phyloP scores from a whole-genome alignment of 169 alveolate genomes.

The Ophryocystis elektroscirrha region DNA sequence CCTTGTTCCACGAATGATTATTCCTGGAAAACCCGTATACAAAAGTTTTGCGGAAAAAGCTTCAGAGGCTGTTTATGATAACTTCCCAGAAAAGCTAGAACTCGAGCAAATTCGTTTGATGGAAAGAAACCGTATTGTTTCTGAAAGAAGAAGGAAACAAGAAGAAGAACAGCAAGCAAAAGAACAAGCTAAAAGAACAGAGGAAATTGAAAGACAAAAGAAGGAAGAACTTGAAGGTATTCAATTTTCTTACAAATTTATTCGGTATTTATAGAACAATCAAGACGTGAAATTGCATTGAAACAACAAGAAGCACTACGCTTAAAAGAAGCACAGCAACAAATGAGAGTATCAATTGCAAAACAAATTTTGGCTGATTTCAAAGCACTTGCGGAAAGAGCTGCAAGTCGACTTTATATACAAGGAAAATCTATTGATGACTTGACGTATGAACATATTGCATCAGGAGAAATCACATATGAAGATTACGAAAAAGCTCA shows the following conservation, averaged over 20 bases:
- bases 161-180: slow-evolving; percentile 27
- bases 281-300: slow-evolving; percentile 47
- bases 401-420: slow-evolving; percentile 32
- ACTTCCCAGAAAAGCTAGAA: background rate
- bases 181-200: slow-evolving; percentile 18
- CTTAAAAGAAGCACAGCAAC: slow-evolving; percentile 29
- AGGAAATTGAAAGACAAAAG: slow-evolving; percentile 3
- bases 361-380: slow-evolving; percentile 35
- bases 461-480: slow-evolving; percentile 50
- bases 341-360: slow-evolving; percentile 29
- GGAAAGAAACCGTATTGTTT: slow-evolving; percentile 30
- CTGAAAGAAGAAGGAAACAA: slow-evolving; percentile 23
- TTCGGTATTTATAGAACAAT: slow-evolving; percentile 25
- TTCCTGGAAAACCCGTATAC: slow-evolving; percentile 3
- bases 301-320: slow-evolving; percentile 42
- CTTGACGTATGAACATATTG: slow-evolving; percentile 47
- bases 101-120: slow-evolving; percentile 15
- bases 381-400: slow-evolving; percentile 37
- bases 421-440: slow-evolving; percentile 58
- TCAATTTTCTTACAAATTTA: background rate
- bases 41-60: background rate
- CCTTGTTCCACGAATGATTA: slow-evolving; percentile 3
- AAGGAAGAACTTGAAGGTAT: slow-evolving; percentile 11
- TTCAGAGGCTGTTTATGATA: background rate
- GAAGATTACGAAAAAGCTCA: slow-evolving; percentile 61